Conservation (phyloP, 306 rosid genomes). For the Alnus rubra region DNA sequence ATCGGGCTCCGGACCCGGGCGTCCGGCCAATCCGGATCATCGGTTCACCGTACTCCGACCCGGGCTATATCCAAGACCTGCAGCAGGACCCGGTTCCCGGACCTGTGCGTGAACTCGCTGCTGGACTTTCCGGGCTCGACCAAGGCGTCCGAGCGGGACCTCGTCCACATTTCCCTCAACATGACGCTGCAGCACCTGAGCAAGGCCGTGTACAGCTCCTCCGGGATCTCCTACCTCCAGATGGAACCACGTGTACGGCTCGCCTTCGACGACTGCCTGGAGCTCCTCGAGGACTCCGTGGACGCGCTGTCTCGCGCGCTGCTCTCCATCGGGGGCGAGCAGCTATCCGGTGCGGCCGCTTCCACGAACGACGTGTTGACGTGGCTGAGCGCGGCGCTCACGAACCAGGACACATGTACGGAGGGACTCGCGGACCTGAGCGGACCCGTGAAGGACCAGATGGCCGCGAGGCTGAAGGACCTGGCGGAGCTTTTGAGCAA, state of each 20-base stretch:
- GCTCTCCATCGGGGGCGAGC: constrained; percentile 19
- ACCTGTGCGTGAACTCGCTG: constrained; percentile 64
- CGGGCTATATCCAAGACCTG: constrained; percentile 77
- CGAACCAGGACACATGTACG: constrained; percentile 83
- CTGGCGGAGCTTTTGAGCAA: constrained; percentile 74
- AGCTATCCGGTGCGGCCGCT: not conserved
- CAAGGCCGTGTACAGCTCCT: constrained; percentile 60
- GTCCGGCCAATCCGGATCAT: not conserved
- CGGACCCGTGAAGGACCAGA: constrained; percentile 50
- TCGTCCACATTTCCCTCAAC: constrained; percentile 86
- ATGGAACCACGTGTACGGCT: constrained; percentile 52
- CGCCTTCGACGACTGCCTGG: constrained; percentile 79
- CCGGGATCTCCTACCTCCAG: constrained; percentile 38
- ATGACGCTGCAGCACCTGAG: constrained; percentile 67
- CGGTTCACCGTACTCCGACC: constrained; percentile 46
- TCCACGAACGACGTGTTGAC: constrained; percentile 62
- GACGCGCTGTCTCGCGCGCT: constrained; percentile 65
- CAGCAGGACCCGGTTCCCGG: constrained; percentile 57
- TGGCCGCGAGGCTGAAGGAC: constrained; percentile 51
- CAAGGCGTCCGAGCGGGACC: constrained; percentile 65
- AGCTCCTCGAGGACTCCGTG: constrained; percentile 78
- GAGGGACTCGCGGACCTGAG: constrained; percentile 55
- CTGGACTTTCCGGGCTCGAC: constrained; percentile 69
- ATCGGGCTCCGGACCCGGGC: constrained; percentile 17
- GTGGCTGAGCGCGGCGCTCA: constrained; percentile 87